Evolutionary conservation across 2,329 filamentous ascomycete genomes (phyloP), one percentile per base, ranked within the genome.

Genomic region (Alternaria infectoria): DNA sequence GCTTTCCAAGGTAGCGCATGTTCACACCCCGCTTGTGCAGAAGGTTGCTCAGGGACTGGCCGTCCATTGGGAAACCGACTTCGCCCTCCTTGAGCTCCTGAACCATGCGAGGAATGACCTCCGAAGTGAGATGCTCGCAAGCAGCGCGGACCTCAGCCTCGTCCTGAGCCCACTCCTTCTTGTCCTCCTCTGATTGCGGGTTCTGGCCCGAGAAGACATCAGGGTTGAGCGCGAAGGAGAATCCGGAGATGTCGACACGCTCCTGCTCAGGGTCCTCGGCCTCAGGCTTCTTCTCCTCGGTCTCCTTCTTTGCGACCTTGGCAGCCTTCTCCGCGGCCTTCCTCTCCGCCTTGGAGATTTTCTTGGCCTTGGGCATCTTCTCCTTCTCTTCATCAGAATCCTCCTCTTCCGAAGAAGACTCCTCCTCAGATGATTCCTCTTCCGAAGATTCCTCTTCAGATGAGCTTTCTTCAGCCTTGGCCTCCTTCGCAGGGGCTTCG

Each of bases 1-100:
- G 82, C 80, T 90, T 91, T 69, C 96, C 96, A n/a, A 98, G 86
- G 80, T 99, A 99, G 75, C 96, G 89, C 66, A 98, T 87, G 83
- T 99, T 99, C 84, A 99, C 94, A 82, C 96, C 96, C 45, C 95
- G 92, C 86, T 97, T 97, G 85, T 99, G 96, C 76, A 99, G 86
- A 55, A 97, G 87, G 69, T 90, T 89, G 73, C 91, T 93, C 62
- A 99, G 85, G 19, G 95, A 97, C 75, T 92, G 88, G n/a, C 96
- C 96, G 74, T 99, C 96, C 93, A 98, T 97, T 12, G 96, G 96
- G 84, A 98, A 98, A 74, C 95, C 96, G 69, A 97, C 91, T 71
- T 99, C 95, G 7, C 93, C 94, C 69, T 97, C 93, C 76, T 91
- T 91, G 62, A 99, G 87, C 74, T 99, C 95, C 66, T 91, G 89